A percentile compares a stretch with the other conserved stretches of the same genome.
phyloP scores from a whole-genome alignment of 371 early-diverging fungal genomes.

The Circinella umbellata region DNA sequence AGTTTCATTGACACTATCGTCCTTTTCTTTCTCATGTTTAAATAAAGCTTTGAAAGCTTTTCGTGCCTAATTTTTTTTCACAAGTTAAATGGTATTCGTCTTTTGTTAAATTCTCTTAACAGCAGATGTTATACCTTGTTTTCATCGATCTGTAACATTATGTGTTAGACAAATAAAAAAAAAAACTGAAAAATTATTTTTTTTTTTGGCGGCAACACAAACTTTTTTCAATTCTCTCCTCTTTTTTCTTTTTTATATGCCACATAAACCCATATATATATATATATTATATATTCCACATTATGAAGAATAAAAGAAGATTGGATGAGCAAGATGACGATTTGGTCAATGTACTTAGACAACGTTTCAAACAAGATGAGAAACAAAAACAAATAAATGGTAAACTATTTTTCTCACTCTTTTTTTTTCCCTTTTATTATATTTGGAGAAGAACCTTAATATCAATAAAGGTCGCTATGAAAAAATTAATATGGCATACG shows the following conservation, averaged over 20 bases:
- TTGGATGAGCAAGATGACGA: neutral
- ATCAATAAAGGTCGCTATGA: too few relatives aligned
- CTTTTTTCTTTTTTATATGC: neutral
- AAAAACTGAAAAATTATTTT: neutral
- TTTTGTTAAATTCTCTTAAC: too few relatives aligned
- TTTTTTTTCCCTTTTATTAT: too few relatives aligned
- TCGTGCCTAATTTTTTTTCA: slow-evolving; percentile 24
- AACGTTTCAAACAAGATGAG: neutral
- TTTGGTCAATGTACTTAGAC: slow-evolving; percentile 4
- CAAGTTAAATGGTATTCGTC: too few relatives aligned
- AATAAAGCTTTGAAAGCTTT: slow-evolving; percentile 43
- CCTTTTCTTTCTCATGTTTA: slow-evolving; percentile 33
- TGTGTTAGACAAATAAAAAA: neutral
- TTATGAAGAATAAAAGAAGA: neutral
- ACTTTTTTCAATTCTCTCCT: neutral
- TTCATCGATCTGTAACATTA: slow-evolving; percentile 22
- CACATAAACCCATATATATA: neutral
- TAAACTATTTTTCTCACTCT: neutral
- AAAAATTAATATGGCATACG: neutral
- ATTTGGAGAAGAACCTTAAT: neutral
- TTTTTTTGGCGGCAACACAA: neutral
- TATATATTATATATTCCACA: too few relatives aligned
- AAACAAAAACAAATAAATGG: neutral
- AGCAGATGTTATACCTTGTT: slow-evolving; percentile 3
- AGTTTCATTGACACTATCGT: slow-evolving; percentile 20